These are phyloP conservation scores for Aureobasidium melanogenum DNA, from an alignment of 2,329 filamentous ascomycete genomes.

Conservation along the genomic window DNA sequence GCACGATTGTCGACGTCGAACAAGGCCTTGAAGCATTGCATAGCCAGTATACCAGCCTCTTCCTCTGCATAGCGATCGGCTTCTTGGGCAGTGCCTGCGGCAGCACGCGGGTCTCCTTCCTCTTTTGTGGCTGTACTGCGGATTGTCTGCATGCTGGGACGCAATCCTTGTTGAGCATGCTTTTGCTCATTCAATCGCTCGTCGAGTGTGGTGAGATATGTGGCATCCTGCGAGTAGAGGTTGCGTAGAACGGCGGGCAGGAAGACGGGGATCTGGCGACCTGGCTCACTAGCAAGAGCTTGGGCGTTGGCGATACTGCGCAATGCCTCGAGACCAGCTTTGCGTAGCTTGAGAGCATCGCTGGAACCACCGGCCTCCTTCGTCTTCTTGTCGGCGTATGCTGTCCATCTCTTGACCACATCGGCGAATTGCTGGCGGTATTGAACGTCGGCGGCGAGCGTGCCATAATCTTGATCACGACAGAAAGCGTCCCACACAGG, in stretches of 20 bases:
- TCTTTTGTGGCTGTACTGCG: slow-evolving; percentile 59
- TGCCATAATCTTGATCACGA: slow-evolving; percentile 75
- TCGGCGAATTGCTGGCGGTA: slow-evolving; percentile 77
- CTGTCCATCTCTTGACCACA: slow-evolving; percentile 70
- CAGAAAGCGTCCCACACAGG: slow-evolving; percentile 84
- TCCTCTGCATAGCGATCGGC: slow-evolving; percentile 85
- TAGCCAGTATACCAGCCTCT: slow-evolving; percentile 72
- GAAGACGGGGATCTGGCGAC: slow-evolving; percentile 66
- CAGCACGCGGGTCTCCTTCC: slow-evolving; percentile 54
- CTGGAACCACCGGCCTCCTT: slow-evolving; percentile 46
- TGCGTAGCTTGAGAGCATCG: slow-evolving; percentile 56
- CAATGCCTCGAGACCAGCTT: slow-evolving; percentile 56
- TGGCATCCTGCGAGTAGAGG: slow-evolving; percentile 64
- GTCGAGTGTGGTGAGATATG: slow-evolving; percentile 56
- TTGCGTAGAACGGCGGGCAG: slow-evolving; percentile 83
- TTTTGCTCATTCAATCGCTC: slow-evolving; percentile 53
- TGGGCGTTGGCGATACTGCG: slow-evolving; percentile 74
- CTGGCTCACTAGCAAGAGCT: slow-evolving; percentile 63
- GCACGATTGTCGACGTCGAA: slow-evolving; percentile 73
- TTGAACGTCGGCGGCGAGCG: slow-evolving; percentile 74
- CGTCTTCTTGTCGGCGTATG: slow-evolving; percentile 60
- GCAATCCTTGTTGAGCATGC: slow-evolving; percentile 26
- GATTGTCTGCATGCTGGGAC: slow-evolving; percentile 72
- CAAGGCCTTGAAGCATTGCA: slow-evolving; percentile 79
- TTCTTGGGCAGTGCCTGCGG: slow-evolving; percentile 74